Evolutionary conservation across 2,329 filamentous ascomycete species (phyloP), one percentile per base, ranked within the genome.

Genomic region (Nothophaeocryptopus gaeumannii): DNA sequence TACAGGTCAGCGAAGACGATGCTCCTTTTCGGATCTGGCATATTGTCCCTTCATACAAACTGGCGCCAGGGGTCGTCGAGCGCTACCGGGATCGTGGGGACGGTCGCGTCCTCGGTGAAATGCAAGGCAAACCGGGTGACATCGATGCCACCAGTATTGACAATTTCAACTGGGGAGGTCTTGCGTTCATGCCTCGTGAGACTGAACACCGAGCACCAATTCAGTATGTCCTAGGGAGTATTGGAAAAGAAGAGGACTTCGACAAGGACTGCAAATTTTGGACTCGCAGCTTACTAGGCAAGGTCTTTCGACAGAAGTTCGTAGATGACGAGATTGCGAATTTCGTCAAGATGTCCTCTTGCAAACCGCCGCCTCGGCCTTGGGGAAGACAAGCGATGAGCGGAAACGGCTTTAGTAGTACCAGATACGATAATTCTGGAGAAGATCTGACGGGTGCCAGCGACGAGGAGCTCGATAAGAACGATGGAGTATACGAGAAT

Each of bases 1-100:
- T 39, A 20, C 37, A 39, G 37, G 9, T 39, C 37, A 39, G 15
- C 37, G 37, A 39, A 15, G 37, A 39, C 9, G 37, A 39, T 39
- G 9, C 37, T 39, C 15, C 20, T 3, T 39, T 39, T 26, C 29
- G 37, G 20, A 26, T 39, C 13, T 39, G 37, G 37, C 37, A 39
- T n/a, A 39, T 39, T 26, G 37, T 39, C 15, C 15, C 37, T 39
- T 39, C 15, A 39, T 39, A 15, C 15, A 39, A 39, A 26, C 29
- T 39, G 8, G 37, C 15, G 2, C 37, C 37, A 15, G 29, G 37
- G 37, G 36, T 39, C 15, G 36, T 20, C 36, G 36, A 39, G n/a
- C 36, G 36, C 29, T 39, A 39, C 36, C 36, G 16, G 14, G 36
- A 39, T 15, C 16, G 29, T 9, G 36, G 36, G 29, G 36, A 39